Conservation (phyloP, 345 rosid genomes). For the Dipteronia sinensis region DNA sequence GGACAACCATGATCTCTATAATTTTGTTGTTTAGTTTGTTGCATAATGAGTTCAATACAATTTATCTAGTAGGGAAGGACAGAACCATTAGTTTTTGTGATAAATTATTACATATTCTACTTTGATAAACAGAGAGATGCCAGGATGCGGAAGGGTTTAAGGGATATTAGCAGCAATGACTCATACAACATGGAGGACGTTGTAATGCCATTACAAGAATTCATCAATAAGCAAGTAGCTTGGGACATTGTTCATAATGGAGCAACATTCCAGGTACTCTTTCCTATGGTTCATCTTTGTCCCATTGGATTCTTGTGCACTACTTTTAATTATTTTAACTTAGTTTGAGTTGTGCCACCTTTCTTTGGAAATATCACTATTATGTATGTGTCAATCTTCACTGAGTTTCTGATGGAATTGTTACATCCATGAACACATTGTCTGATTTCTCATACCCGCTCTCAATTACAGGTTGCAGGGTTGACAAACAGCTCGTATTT, state of each 20-base stretch:
- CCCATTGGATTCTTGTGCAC: neutral
- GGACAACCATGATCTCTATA: neutral
- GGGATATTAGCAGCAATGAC: constrained; percentile 42
- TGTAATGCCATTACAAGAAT: constrained; percentile 80
- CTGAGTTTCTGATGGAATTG: neutral
- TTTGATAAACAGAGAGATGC: constrained; percentile 71
- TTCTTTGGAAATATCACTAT: constrained; percentile 3
- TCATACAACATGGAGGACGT: constrained; percentile 81
- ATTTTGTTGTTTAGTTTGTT: neutral
- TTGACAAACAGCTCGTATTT: constrained; percentile 86
- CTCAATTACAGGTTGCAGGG: constrained; percentile 76
- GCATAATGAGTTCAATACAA: neutral
- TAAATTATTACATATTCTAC: neutral
- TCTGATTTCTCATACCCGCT: constrained; percentile 6
- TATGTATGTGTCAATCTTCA: neutral
- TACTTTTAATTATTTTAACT: neutral
- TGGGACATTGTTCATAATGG: constrained; percentile 91
- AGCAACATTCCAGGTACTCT: constrained; percentile 84
- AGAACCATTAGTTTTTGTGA: neutral
- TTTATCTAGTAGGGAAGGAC: constrained; percentile 1
- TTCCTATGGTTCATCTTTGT: constrained; percentile 12
- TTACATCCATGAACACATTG: neutral
- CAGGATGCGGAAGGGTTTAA: constrained; percentile 48
- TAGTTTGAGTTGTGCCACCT: neutral
- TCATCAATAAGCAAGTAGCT: constrained; percentile 68